Conservation (phyloP, 352 stramenopile species). For the Globisporangium nunn region DNA sequence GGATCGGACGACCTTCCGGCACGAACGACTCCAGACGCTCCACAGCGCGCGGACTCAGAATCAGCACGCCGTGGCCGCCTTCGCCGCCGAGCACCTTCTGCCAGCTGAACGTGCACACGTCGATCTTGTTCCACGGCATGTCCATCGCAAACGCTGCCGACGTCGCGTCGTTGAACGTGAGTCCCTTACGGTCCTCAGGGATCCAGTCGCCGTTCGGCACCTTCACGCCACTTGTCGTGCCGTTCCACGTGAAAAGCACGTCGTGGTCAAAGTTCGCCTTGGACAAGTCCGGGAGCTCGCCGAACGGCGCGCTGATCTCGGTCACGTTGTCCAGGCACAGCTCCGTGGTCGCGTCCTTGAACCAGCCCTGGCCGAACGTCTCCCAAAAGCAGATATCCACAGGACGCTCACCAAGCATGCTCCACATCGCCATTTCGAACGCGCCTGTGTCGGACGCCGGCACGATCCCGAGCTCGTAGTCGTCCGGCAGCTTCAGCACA, state of each 20-base stretch:
- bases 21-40: conserved; percentile 95
- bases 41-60: conserved; percentile 94
- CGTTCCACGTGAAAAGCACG: conserved; percentile 99
- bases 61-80: conserved; percentile 96
- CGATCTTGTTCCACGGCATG: conserved; percentile 98
- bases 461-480: conserved; percentile 96
- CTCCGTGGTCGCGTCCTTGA: conserved; percentile 92
- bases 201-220: conserved; percentile 97
- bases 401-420: conserved; percentile 91
- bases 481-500: conserved; percentile 91
- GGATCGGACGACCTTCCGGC: conserved; percentile 86
- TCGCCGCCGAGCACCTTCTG: conserved; percentile 99
- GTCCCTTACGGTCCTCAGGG: conserved; percentile 87
- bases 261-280: conserved; percentile 94
- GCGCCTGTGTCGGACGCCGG: conserved; percentile 97
- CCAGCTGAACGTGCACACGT: conserved; percentile 99
- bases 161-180: conserved; percentile 98
- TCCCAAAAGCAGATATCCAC: conserved; percentile 96
- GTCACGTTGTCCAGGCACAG: conserved; percentile 92
- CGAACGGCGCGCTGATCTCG: conserved; percentile 94
- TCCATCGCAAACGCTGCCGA: conserved; percentile 98
- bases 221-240: conserved; percentile 96
- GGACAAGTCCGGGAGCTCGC: conserved; percentile 92
- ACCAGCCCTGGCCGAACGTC: conserved; percentile 96
- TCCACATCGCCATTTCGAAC: conserved; percentile 99